These are phyloP conservation scores for Castanea sativa DNA, from an alignment of 306 rosid genomes.

Conservation along the genomic window DNA sequence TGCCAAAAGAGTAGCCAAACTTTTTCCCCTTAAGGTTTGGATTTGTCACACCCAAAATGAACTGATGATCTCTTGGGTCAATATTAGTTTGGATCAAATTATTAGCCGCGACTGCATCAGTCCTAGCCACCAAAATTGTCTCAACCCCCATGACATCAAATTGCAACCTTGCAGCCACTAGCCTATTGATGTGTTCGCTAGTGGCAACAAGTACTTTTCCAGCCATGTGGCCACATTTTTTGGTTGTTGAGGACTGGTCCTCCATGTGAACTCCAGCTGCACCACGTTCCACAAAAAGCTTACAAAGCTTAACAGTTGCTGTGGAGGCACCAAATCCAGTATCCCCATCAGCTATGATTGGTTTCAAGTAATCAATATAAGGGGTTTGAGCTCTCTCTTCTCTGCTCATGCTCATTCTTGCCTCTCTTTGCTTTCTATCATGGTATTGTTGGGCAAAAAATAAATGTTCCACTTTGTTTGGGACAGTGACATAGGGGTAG, in stretches of 20 bases:
- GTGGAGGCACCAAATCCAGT: conserved; percentile 90
- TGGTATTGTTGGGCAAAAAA: conserved; percentile 93
- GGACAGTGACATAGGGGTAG: conserved; percentile 95
- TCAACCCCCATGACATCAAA: conserved; percentile 97
- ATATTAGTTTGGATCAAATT: conserved; percentile 80
- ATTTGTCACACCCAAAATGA: conserved; percentile 80
- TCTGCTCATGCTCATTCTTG: conserved; percentile 71
- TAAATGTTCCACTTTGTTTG: conserved; percentile 96
- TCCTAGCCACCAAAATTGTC: conserved; percentile 82
- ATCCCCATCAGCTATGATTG: conserved; percentile 91
- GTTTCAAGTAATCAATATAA: conserved; percentile 79
- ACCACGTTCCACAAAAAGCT: conserved; percentile 93
- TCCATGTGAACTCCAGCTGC: conserved; percentile 97
- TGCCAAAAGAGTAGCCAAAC: conserved; percentile 55
- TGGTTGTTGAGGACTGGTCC: conserved; percentile 86
- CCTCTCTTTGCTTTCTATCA: conserved; percentile 87
- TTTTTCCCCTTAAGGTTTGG: conserved; percentile 49
- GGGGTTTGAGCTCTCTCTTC: conserved; percentile 81
- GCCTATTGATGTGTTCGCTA: conserved; percentile 84
- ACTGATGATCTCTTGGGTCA: conserved; percentile 80
- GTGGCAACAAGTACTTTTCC: conserved; percentile 84
- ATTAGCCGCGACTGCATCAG: conserved; percentile 73
- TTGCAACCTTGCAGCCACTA: conserved; percentile 88
- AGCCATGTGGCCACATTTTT: conserved; percentile 98
- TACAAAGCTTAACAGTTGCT: conserved; percentile 91